phyloP scores from a whole-genome alignment of 768 basidiomycete species.

The Boletus vinaceobasis region DNA sequence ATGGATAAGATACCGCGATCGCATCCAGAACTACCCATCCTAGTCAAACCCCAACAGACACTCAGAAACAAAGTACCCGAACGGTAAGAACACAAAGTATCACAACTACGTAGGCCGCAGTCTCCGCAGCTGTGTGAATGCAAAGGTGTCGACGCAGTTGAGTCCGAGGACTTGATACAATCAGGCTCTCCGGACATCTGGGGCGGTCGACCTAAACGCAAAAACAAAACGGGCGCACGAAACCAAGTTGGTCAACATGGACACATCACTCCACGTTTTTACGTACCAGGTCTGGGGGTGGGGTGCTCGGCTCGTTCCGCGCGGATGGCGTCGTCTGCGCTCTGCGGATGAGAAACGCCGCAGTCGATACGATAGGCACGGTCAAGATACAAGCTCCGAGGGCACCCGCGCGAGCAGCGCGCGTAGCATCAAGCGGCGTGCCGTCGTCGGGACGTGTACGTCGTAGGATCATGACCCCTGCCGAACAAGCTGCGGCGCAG shows the following conservation, averaged over 20 bases:
- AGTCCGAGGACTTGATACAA: not conserved
- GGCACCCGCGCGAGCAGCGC: conserved; percentile 13
- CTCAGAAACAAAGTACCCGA: conserved; percentile 13
- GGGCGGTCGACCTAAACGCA: not conserved
- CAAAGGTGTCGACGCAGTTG: not conserved
- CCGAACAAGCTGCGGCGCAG: conserved; percentile 12
- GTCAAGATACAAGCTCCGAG: conserved; percentile 9
- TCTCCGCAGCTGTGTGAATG: conserved; percentile 12
- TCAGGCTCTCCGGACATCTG: not conserved
- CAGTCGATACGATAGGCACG: conserved; percentile 6
- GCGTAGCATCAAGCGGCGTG: conserved; percentile 3
- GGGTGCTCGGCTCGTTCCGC: not conserved
- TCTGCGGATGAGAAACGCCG: conserved; percentile 1
- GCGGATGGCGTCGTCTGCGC: conserved; percentile 2
- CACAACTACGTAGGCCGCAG: conserved; percentile 9
- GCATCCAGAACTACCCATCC: not conserved
- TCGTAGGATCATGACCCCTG: conserved; percentile 5
- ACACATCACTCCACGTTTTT: not conserved
- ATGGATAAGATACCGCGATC: not conserved
- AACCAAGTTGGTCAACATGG: not conserved
- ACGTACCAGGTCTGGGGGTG: conserved; percentile 4
- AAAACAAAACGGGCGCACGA: not conserved
- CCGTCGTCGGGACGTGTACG: not conserved
- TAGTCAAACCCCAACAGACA: no score
- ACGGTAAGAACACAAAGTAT: conserved; percentile 15